Evolutionary conservation across 768 basidiomycete genomes (phyloP).

Genomic region (Stropharia rugosoannulata): DNA sequence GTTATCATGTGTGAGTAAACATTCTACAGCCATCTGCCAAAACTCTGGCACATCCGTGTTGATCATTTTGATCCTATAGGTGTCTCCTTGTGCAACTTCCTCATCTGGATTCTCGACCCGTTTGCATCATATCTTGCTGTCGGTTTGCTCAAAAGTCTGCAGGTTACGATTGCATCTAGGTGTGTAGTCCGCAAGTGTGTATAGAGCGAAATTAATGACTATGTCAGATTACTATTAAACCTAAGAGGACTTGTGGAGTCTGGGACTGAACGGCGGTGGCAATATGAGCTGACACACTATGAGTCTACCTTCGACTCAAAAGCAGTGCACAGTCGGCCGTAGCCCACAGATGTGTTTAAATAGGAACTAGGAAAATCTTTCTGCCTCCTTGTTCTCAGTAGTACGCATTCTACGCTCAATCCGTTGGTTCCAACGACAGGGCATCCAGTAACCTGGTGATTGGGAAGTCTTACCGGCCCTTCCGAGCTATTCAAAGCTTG

Average conservation of each 20-base stretch:
- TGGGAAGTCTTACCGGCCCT: too few species aligned
- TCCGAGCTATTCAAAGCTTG: too few species aligned
- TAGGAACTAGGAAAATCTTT: too few species aligned
- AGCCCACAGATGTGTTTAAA: too few species aligned
- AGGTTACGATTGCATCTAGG: conserved; percentile 27
- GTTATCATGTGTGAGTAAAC: conserved; percentile 23
- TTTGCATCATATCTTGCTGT: conserved; percentile 24
- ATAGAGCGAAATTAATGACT: not conserved
- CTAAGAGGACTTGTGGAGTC: conserved; percentile 20
- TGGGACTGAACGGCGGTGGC: conserved; percentile 2
- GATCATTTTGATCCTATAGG: conserved; percentile 7
- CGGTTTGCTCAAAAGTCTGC: conserved; percentile 21
- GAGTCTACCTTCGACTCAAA: conserved; percentile 8
- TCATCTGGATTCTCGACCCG: conserved; percentile 25
- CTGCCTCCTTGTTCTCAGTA: too few species aligned
- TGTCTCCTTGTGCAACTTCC: conserved; percentile 22
- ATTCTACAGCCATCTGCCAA: not conserved
- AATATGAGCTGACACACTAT: conserved; percentile 9
- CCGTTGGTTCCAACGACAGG: too few species aligned
- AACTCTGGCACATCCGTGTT: too few species aligned
- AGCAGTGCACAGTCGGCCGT: not conserved
- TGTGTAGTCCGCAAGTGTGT: not conserved
- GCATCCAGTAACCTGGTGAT: too few species aligned
- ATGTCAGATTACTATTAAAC: conserved; percentile 21
- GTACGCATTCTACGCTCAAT: too few species aligned